These are phyloP conservation scores for Jacaranda mimosifolia DNA, from an alignment of 257 asterid genomes.

Conservation along the genomic window DNA sequence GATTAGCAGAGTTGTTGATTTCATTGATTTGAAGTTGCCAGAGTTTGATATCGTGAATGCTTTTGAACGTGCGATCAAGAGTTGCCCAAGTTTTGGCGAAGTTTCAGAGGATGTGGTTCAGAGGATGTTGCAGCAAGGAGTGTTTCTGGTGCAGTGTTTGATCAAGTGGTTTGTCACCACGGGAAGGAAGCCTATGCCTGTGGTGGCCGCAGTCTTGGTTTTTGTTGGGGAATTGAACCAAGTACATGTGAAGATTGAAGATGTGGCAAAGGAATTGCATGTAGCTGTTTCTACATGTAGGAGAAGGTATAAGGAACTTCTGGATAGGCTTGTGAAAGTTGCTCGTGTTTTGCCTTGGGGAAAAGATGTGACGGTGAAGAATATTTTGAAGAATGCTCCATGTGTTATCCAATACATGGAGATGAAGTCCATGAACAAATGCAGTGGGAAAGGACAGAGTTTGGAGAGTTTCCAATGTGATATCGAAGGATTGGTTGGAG, in stretches of 20 bases:
- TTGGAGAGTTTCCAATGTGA: constrained; percentile 48
- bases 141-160: constrained; percentile 82
- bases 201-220: constrained; percentile 81
- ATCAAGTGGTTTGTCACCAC: constrained; percentile 89
- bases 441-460: constrained; percentile 33
- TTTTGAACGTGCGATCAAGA: constrained; percentile 51
- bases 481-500: constrained; percentile 59
- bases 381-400: constrained; percentile 70
- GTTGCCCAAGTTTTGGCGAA: constrained; percentile 43
- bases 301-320: constrained; percentile 75
- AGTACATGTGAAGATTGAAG: constrained; percentile 59
- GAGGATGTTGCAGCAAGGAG: constrained; percentile 78
- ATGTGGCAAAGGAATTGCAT: constrained; percentile 59
- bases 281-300: constrained; percentile 66
- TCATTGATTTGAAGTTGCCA: constrained; percentile 64
- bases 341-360: constrained; percentile 91
- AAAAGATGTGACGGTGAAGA: constrained; percentile 70
- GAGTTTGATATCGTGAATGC: constrained; percentile 69
- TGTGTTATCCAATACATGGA: constrained; percentile 87
- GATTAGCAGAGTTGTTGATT: constrained; percentile 70
- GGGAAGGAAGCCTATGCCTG: constrained; percentile 81
- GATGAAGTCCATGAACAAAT: constrained; percentile 62
- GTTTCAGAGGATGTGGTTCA: constrained; percentile 49
- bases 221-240: constrained; percentile 70
- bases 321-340: constrained; percentile 70